These are phyloP conservation scores for Penicillium soppii DNA, from an alignment of 495 filamentous ascomycete genomes.

Conservation along the genomic window DNA sequence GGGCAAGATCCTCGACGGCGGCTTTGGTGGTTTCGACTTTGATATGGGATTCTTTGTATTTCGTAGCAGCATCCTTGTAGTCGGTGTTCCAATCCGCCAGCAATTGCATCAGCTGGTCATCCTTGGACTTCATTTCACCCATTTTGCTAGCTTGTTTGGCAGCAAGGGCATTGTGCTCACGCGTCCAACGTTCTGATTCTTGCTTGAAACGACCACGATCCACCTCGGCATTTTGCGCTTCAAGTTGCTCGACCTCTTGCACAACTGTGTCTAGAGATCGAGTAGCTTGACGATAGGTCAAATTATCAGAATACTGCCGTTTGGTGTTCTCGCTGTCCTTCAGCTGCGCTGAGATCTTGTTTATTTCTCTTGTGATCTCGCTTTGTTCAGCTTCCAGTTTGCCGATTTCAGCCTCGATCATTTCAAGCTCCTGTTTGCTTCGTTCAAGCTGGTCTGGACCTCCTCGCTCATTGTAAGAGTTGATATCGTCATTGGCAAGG, in stretches of 20 bases:
- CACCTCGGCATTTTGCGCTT: slow-evolving; percentile 75
- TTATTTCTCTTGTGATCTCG: slow-evolving; percentile 64
- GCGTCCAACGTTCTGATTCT: slow-evolving; percentile 64
- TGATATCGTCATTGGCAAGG: slow-evolving; percentile 72
- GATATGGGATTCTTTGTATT: slow-evolving; percentile 86
- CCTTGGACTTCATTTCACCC: slow-evolving; percentile 76
- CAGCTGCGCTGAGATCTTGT: slow-evolving; percentile 74
- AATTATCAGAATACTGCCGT: slow-evolving; percentile 81
- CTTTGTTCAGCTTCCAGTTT: slow-evolving; percentile 65
- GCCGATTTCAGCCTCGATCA: slow-evolving; percentile 62
- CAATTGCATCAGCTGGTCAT: slow-evolving; percentile 69
- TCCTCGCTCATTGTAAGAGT: slow-evolving; percentile 72
- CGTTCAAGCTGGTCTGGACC: slow-evolving; percentile 69
- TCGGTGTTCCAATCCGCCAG: slow-evolving; percentile 78
- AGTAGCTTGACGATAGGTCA: slow-evolving; percentile 74
- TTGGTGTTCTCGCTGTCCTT: slow-evolving; percentile 75
- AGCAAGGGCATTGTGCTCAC: slow-evolving; percentile 57
- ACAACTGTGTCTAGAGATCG: slow-evolving; percentile 64
- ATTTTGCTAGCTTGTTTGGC: slow-evolving; percentile 62
- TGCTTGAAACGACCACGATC: slow-evolving; percentile 72
- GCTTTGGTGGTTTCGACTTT: slow-evolving; percentile 91
- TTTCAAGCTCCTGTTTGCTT: slow-evolving; percentile 67
- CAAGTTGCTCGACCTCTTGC: slow-evolving; percentile 71
- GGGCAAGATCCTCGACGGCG: slow-evolving; percentile 82
- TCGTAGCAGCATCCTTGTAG: slow-evolving; percentile 77